Percentiles rank a stretch among this genome's conserved stretches.
Evolutionary conservation across 768 basidiomycete genomes (phyloP).

Genomic region (Mycena galericulata): DNA sequence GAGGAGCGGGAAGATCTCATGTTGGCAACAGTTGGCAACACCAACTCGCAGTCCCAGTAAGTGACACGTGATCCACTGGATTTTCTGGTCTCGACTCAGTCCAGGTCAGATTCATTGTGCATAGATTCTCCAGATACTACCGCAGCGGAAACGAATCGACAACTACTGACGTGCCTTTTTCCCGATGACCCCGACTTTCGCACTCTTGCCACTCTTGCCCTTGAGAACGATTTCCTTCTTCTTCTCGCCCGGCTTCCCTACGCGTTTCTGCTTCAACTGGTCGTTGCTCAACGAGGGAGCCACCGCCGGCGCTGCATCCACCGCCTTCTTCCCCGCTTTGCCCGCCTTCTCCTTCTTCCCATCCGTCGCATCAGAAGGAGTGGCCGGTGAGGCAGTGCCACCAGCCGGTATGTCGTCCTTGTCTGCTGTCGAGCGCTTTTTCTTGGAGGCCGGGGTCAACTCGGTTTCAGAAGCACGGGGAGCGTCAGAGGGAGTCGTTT

Average conservation of each 20-base stretch:
- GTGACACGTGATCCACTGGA: background rate
- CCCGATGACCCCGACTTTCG: conserved; percentile 67
- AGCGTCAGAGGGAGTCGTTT: background rate
- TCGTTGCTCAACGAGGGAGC: conserved; percentile 49
- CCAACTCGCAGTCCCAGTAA: background rate
- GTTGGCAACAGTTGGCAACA: background rate
- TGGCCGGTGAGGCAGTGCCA: background rate
- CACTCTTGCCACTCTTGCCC: conserved; percentile 57
- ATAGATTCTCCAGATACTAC: conserved; percentile 57
- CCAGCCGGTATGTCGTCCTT: background rate
- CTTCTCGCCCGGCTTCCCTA: conserved; percentile 58
- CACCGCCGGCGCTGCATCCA: conserved; percentile 1
- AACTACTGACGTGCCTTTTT: conserved; percentile 56
- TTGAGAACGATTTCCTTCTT: conserved; percentile 64
- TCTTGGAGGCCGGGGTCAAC: background rate
- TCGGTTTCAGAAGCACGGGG: conserved; percentile 19
- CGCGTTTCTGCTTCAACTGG: conserved; percentile 68
- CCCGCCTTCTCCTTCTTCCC: conserved; percentile 20
- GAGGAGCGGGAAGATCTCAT: background rate
- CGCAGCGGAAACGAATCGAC: conserved; percentile 55
- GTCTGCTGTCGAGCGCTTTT: conserved; percentile 6
- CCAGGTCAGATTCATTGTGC: too few relatives aligned
- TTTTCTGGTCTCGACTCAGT: too few relatives aligned
- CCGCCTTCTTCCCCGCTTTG: conserved; percentile 36
- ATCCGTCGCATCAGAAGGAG: background rate